phyloP scores from a whole-genome alignment of 202 grass and related monocot genomes.

The Panicum hallii region DNA sequence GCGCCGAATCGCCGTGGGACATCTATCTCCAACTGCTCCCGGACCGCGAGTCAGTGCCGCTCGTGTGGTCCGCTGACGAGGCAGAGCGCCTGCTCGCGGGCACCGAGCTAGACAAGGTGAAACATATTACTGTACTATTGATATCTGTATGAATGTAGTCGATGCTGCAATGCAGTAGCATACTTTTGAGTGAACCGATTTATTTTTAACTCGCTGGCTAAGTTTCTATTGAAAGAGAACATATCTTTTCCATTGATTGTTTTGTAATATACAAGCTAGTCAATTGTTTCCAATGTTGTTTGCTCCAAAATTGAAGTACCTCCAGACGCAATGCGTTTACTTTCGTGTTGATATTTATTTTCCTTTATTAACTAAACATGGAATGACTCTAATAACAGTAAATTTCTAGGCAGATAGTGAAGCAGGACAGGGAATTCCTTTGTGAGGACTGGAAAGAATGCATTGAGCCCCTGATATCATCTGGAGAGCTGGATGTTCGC shows the following conservation, averaged over 20 bases:
- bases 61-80: slow-evolving; percentile 78
- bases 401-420: slow-evolving; percentile 82
- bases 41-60: slow-evolving; percentile 74
- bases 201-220: background rate
- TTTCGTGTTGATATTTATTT: background rate
- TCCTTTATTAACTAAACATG: background rate
- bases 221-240: background rate
- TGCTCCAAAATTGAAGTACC: background rate
- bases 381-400: slow-evolving; percentile 36
- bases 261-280: background rate
- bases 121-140: background rate
- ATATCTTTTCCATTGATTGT: background rate
- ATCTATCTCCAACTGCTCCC: slow-evolving; percentile 78
- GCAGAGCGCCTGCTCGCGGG: slow-evolving; percentile 65
- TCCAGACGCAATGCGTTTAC: background rate
- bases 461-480: slow-evolving; percentile 70
- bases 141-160: background rate
- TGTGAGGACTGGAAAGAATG: slow-evolving; percentile 91
- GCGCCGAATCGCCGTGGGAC: slow-evolving; percentile 61
- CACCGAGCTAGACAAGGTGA: slow-evolving; percentile 92
- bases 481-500: slow-evolving; percentile 58
- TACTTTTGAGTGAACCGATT: background rate
- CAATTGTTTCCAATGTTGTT: background rate
- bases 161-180: background rate
- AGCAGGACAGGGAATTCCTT: slow-evolving; percentile 77